phyloP scores from a whole-genome alignment of 129 eudicot species.

The Tagetes erecta region DNA sequence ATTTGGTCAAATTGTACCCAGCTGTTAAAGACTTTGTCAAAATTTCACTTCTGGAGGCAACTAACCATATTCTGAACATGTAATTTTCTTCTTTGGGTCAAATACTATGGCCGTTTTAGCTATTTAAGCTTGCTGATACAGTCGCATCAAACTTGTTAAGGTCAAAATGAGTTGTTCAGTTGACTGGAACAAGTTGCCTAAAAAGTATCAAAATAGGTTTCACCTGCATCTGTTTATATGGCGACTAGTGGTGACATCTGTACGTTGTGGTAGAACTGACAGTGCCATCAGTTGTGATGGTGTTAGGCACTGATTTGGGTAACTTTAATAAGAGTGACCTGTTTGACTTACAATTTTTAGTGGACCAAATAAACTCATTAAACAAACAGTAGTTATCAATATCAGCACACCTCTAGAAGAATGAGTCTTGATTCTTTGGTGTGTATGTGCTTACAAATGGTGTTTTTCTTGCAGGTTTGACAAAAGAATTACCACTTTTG shows the following conservation, averaged over 20 bases:
- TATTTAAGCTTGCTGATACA: background rate
- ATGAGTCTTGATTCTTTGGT: background rate
- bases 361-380: background rate
- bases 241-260: background rate
- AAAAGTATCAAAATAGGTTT: background rate
- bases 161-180: background rate
- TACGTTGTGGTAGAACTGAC: background rate
- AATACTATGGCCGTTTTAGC: background rate
- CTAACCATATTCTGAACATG: conserved; percentile 83
- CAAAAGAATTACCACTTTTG: conserved; percentile 80
- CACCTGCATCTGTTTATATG: background rate
- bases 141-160: background rate
- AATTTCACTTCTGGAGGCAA: conserved; percentile 82
- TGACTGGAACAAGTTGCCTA: too few species aligned
- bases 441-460: background rate
- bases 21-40: conserved; percentile 66
- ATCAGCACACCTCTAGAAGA: background rate
- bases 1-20: conserved; percentile 75
- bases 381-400: background rate
- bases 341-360: background rate
- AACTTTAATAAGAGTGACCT: background rate
- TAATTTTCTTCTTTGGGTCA: conserved; percentile 29
- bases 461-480: conserved; percentile 65
- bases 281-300: background rate
- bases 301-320: background rate